phyloP scores from a whole-genome alignment of 305 asterid species.

The Fraxinus greggii region DNA sequence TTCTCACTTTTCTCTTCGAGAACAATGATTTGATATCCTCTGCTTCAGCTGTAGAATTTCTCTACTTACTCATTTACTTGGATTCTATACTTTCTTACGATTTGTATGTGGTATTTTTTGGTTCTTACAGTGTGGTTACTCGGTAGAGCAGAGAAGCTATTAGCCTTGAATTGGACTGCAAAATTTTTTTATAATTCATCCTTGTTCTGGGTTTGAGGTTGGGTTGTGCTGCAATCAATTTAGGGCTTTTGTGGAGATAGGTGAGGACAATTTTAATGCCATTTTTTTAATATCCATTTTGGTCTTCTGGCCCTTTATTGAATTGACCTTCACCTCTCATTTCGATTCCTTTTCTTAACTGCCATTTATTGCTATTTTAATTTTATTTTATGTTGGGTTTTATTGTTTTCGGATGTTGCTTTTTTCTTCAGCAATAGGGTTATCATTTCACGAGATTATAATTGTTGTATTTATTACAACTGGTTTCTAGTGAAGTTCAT shows the following conservation, averaged over 20 bases:
- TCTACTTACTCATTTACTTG: background rate
- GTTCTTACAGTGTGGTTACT: background rate
- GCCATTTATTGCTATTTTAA: background rate
- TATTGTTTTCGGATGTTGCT: background rate
- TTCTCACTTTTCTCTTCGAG: background rate
- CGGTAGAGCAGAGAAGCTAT: background rate
- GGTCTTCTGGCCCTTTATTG: constrained; percentile 24
- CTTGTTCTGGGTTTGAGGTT: background rate
- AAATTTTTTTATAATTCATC: background rate
- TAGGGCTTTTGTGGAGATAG: constrained; percentile 13
- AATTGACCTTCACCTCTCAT: constrained; percentile 31
- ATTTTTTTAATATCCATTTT: background rate
- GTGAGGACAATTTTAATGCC: constrained; percentile 13
- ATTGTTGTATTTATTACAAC: constrained; percentile 20
- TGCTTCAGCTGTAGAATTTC: background rate
- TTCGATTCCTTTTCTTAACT: background rate
- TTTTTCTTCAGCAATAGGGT: background rate
- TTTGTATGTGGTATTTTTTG: background rate
- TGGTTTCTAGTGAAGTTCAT: constrained; percentile 16
- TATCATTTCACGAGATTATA: background rate
- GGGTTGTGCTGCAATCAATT: constrained; percentile 7
- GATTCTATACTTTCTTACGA: background rate
- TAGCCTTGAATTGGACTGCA: background rate
- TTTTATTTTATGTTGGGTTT: background rate
- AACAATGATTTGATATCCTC: background rate